phyloP scores from a whole-genome alignment of 345 rosid species.

The Lepidium didymum region DNA sequence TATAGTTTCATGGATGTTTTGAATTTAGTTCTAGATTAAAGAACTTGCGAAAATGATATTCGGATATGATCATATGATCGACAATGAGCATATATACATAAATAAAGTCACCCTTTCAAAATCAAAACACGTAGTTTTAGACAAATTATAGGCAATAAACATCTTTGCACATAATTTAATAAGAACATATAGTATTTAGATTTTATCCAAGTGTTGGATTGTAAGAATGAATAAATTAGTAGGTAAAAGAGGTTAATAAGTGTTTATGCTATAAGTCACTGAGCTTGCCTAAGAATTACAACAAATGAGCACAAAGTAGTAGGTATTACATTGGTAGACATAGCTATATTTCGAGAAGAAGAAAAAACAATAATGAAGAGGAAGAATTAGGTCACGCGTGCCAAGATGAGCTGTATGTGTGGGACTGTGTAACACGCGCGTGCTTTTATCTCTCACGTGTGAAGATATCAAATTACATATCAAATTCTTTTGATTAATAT shows the following conservation, averaged over 20 bases:
- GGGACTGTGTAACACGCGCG: conserved; percentile 34
- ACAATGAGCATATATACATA: too few relatives aligned
- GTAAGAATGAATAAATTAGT: too few relatives aligned
- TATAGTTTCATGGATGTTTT: neutral
- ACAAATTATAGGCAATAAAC: neutral
- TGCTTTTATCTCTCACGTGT: conserved; percentile 58
- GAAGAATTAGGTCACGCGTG: conserved; percentile 51
- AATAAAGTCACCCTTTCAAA: neutral
- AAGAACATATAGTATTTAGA: too few relatives aligned
- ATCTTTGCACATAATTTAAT: too few relatives aligned
- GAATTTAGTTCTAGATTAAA: neutral
- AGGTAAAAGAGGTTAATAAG: too few relatives aligned
- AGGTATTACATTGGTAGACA: neutral
- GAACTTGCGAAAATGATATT: neutral
- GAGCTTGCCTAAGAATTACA: neutral
- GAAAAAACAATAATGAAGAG: neutral
- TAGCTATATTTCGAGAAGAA: neutral
- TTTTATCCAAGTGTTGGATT: too few relatives aligned
- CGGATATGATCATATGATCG: too few relatives aligned
- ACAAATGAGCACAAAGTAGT: neutral
- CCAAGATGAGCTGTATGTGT: conserved; percentile 36
- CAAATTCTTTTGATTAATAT: neutral
- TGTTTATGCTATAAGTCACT: too few relatives aligned
- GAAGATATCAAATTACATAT: conserved; percentile 14
- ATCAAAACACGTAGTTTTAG: neutral